Conservation (phyloP, 768 basidiomycete species). For the Termitomyces sp. region DNA sequence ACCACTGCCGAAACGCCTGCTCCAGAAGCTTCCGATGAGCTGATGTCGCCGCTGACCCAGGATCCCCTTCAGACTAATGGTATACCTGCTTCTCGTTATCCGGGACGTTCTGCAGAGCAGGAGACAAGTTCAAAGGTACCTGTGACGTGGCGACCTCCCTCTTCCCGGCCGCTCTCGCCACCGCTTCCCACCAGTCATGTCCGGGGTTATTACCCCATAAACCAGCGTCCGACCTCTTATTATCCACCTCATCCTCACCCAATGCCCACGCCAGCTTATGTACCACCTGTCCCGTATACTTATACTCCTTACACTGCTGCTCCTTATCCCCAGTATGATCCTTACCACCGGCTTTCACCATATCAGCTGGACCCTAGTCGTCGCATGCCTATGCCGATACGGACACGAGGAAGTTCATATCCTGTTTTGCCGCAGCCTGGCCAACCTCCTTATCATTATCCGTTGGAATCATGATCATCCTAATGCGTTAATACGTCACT, state of each 20-base stretch:
- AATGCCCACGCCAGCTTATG: conserved; percentile 3
- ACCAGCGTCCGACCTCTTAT: conserved; percentile 3
- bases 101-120: neutral
- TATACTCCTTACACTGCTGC: conserved; percentile 13
- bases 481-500: neutral
- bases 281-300: conserved; percentile 7
- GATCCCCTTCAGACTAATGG: conserved; percentile 3
- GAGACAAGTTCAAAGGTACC: neutral
- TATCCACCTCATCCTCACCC: conserved; percentile 9
- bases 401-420: conserved; percentile 13
- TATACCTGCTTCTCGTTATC: neutral
- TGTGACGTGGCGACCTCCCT: neutral
- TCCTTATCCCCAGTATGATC: conserved; percentile 13
- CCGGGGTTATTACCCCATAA: conserved; percentile 8
- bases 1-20: conserved; percentile 15
- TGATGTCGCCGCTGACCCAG: conserved; percentile 16
- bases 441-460: conserved; percentile 14
- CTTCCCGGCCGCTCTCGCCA: neutral
- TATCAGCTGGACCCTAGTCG: conserved; percentile 7
- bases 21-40: conserved; percentile 9
- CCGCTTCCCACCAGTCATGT: conserved; percentile 6
- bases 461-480: neutral
- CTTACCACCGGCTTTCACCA: conserved; percentile 4
- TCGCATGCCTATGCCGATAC: conserved; percentile 5
- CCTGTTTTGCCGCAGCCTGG: conserved; percentile 12